These are phyloP conservation scores for Inosperma sp. DNA, from an alignment of 768 basidiomycete species.

Conservation along the genomic window DNA sequence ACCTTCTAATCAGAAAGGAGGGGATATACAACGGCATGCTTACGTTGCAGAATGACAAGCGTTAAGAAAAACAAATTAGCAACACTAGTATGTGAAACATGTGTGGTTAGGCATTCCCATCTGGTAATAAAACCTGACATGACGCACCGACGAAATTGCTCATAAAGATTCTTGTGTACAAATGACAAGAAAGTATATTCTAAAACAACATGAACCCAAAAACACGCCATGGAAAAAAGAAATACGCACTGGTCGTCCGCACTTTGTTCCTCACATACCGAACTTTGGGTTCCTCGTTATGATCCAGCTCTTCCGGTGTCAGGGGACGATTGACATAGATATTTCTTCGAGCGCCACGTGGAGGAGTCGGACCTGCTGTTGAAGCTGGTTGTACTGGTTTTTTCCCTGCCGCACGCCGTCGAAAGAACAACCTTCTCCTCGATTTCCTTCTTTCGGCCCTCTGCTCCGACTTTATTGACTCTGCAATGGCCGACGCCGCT, in stretches of 20 bases:
- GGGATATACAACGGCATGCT: slow-evolving; percentile 17
- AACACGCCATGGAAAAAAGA: not conserved
- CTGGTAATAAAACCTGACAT: not conserved
- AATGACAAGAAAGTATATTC: slow-evolving; percentile 92
- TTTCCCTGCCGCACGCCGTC: slow-evolving; percentile 43
- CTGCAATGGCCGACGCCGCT: slow-evolving; percentile 85
- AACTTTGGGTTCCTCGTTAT: slow-evolving; percentile 67
- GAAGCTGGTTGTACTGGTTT: slow-evolving; percentile 34
- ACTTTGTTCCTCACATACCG: slow-evolving; percentile 93
- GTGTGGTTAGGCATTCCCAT: slow-evolving; percentile 3
- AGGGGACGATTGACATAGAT: slow-evolving; percentile 77
- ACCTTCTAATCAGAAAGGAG: slow-evolving; percentile 6
- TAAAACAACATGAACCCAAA: slow-evolving; percentile 26
- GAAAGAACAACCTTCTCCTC: slow-evolving; percentile 53
- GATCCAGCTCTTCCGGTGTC: slow-evolving; percentile 59
- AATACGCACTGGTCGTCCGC: slow-evolving; percentile 77
- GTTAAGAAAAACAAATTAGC: slow-evolving; percentile 92
- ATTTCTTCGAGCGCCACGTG: slow-evolving; percentile 57
- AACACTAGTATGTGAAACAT: slow-evolving; percentile 52
- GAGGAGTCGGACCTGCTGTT: slow-evolving; percentile 23
- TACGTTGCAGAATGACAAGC: slow-evolving; percentile 77
- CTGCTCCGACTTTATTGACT: slow-evolving; percentile 76
- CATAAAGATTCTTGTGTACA: slow-evolving; percentile 88
- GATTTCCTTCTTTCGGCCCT: slow-evolving; percentile 57
- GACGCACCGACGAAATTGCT: slow-evolving; percentile 84